Evolutionary conservation across 768 basidiomycete species (phyloP).

Genomic region (Serpula lacrymans): DNA sequence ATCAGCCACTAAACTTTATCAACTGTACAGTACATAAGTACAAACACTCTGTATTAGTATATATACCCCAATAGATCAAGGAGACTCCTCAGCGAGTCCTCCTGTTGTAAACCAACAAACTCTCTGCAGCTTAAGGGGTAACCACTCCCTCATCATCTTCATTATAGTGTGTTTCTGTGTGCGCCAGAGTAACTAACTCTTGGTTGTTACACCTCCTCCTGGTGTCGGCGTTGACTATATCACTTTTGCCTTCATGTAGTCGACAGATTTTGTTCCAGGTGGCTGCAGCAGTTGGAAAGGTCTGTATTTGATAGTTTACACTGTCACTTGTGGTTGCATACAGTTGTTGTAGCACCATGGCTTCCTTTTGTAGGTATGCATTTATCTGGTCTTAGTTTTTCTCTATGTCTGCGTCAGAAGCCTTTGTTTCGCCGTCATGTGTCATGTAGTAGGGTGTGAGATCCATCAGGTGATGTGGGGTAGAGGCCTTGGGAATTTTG

Average conservation of each 20-base stretch:
- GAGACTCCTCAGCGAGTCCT: too few species aligned
- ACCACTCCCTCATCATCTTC: too few species aligned
- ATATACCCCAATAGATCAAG: too few species aligned
- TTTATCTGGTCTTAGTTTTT: neutral
- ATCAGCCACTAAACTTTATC: too few species aligned
- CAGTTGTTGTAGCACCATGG: constrained; percentile 2
- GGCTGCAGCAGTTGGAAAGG: neutral
- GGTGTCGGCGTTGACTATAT: constrained; percentile 5
- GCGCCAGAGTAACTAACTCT: too few species aligned
- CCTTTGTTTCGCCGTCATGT: neutral
- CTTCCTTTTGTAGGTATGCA: constrained; percentile 1
- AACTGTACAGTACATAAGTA: too few species aligned
- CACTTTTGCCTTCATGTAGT: constrained; percentile 7
- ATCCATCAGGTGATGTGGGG: neutral
- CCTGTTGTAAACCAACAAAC: too few species aligned
- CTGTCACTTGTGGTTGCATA: constrained; percentile 3
- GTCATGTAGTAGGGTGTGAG: neutral
- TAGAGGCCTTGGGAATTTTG: constrained; percentile 2
- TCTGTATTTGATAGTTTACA: constrained; percentile 2
- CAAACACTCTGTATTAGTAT: too few species aligned
- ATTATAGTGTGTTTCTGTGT: too few species aligned
- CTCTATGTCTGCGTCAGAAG: neutral
- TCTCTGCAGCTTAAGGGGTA: too few species aligned
- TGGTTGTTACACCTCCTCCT: too few species aligned
- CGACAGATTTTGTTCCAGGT: constrained; percentile 4